Base-by-base conservation (phyloP, 2,329 filamentous ascomycete genomes). In the Claviceps sorghi region DNA sequence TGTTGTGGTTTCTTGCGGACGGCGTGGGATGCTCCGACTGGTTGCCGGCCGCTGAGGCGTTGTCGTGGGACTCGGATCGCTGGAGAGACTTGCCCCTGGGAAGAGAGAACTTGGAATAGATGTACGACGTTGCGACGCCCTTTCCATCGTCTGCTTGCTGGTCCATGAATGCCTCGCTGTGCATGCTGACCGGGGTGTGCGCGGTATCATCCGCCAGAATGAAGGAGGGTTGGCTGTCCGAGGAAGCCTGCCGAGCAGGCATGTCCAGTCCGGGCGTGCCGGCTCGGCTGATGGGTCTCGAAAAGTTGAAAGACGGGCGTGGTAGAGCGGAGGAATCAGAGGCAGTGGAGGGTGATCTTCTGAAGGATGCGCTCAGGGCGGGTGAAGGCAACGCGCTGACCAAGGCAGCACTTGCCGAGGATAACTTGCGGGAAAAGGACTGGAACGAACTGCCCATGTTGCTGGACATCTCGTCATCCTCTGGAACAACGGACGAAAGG, bases 261-360 rank as follows among this genome's bases (percentile, higher is more conserved):
- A 70, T 65, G n/a, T 84, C 79, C 58, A 76, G 69, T 45, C 62
- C 69, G 17, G 79, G 79, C 13, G 77, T 82, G 55, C 80, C 81
- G 55, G 82, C 78, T 62, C 84, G 77, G 66, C 91, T 96, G 55
- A 95, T 70, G 0, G 93, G 93, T 44, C 93, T 79, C 0, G 93
- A 97, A 66, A 97, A 97, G 68, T 98, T 97, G 69, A 94, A 91
- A 0, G 86, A 81, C 1, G 88, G 86, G 17, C 84, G 79, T 13
- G 83, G 80, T 38, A 89, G 62, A 10, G 77, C 76, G 2, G 89
- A 95, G 49, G 80, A 79, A 56, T 95, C 88, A 1, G 91, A 97
- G 55, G 82, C 83, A 40, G 88, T 77, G 0, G 93, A 97, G 2
- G 89, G 88, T 1, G 90, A 95, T 61, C 89, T 79, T 54, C 82